These are phyloP conservation scores for Sporothrix dimorphospora DNA, from an alignment of 2,329 filamentous ascomycete genomes.

Conservation along the genomic window DNA sequence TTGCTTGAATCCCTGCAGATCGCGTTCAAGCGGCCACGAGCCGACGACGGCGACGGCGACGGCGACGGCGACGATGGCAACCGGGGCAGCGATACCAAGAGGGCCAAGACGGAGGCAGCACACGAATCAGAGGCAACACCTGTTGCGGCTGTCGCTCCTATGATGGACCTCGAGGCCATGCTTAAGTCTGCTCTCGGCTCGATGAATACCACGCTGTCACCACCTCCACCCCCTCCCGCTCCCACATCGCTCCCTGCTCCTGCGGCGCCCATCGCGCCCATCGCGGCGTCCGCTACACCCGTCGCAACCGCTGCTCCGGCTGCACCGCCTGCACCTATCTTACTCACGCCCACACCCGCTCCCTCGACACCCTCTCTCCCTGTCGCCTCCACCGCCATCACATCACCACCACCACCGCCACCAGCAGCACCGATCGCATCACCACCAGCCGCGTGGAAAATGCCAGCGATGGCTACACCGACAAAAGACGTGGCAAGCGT, in stretches of 20 bases:
- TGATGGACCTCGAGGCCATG: constrained; percentile 39
- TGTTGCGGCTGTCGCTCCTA: neutral
- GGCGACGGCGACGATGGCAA: neutral
- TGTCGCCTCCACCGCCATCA: neutral
- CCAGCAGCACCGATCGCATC: neutral
- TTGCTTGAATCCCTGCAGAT: constrained; percentile 30
- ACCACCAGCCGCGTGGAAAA: neutral
- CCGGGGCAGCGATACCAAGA: constrained; percentile 33
- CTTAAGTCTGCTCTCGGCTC: constrained; percentile 40
- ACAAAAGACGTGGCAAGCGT: constrained; percentile 1
- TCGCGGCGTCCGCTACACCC: neutral
- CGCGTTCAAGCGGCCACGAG: constrained; percentile 36
- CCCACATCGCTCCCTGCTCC: constrained; percentile 11
- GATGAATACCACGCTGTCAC: constrained; percentile 26
- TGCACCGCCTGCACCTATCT: neutral
- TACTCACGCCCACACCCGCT: neutral
- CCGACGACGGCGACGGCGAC: constrained; percentile 16
- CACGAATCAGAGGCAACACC: constrained; percentile 3
- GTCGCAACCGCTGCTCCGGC: neutral
- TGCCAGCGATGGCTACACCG: neutral
- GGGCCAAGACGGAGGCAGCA: constrained; percentile 36
- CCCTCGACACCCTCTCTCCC: constrained; percentile 19
- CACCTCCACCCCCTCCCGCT: constrained; percentile 29
- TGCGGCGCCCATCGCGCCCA: neutral
- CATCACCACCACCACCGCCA: neutral